Conservation (phyloP, 768 basidiomycete genomes). For the Leccinellum luteum region DNA sequence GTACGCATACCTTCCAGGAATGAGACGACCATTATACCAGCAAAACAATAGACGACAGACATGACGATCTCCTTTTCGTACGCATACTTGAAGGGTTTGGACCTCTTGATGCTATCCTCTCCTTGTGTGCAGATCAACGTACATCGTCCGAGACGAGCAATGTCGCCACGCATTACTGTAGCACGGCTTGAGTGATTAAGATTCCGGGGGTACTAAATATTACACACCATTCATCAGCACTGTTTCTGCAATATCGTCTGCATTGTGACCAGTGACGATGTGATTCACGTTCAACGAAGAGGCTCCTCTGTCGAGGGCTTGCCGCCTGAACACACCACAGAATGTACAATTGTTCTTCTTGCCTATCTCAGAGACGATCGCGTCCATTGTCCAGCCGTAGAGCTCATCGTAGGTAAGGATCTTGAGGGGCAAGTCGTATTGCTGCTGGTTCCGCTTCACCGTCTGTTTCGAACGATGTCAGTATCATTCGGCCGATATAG, state of each 20-base stretch:
- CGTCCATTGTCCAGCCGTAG: slow-evolving; percentile 99
- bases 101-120: slow-evolving; percentile 93
- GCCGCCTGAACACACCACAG: slow-evolving; percentile 95
- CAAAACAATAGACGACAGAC: slow-evolving; percentile 41
- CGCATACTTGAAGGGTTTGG: slow-evolving; percentile 99
- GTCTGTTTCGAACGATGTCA: slow-evolving; percentile 53
- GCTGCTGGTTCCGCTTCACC: slow-evolving; percentile 93
- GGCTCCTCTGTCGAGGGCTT: slow-evolving; percentile 95
- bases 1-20: slow-evolving; percentile 82
- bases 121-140: slow-evolving; percentile 94
- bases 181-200: background rate
- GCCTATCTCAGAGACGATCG: slow-evolving; percentile 90
- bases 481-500: background rate
- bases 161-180: slow-evolving; percentile 95
- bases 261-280: slow-evolving; percentile 98
- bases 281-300: slow-evolving; percentile 87
- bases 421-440: slow-evolving; percentile 93
- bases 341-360: slow-evolving; percentile 99
- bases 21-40: slow-evolving; percentile 9
- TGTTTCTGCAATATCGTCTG: slow-evolving; percentile 98
- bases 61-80: slow-evolving; percentile 99
- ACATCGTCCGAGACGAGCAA: slow-evolving; percentile 89
- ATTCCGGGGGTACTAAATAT: background rate
- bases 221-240: slow-evolving; percentile 95
- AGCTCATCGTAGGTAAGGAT: slow-evolving; percentile 95